Percentiles rank a stretch among this genome's conserved stretches.
phyloP scores from a whole-genome alignment of 495 filamentous ascomycete species.

The Cercophora sp. region DNA sequence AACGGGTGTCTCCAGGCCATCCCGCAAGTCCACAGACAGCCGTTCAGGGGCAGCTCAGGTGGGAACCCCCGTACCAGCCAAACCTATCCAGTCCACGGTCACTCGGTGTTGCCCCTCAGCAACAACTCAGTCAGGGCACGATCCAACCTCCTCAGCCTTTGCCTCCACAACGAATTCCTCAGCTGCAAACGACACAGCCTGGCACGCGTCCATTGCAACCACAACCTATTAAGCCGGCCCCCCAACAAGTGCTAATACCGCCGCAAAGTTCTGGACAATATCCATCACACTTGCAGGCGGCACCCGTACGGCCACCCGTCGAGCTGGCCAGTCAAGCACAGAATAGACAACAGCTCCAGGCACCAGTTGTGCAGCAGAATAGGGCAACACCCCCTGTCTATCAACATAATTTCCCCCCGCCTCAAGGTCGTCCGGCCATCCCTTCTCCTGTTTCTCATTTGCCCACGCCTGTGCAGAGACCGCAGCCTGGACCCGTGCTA shows the following conservation, averaged over 20 bases:
- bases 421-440: slow-evolving; percentile 4
- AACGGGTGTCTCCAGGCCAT: slow-evolving; percentile 10
- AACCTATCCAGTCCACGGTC: slow-evolving; percentile 21
- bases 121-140: slow-evolving; percentile 20
- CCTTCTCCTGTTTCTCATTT: no score
- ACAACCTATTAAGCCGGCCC: slow-evolving; percentile 17
- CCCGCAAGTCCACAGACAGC: slow-evolving; percentile 6
- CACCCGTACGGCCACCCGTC: slow-evolving; percentile 12
- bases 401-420: slow-evolving; percentile 21
- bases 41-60: slow-evolving; percentile 36
- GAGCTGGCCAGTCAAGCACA: slow-evolving; percentile 10
- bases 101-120: slow-evolving; percentile 16
- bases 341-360: slow-evolving; percentile 5
- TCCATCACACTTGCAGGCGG: slow-evolving; percentile 31
- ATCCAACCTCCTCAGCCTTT: slow-evolving; percentile 7
- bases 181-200: slow-evolving; percentile 16
- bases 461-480: slow-evolving; percentile 14
- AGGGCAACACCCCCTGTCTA: slow-evolving; percentile 18
- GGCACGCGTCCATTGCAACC: slow-evolving; percentile 24
- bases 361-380: slow-evolving; percentile 4
- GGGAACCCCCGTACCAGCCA: slow-evolving; percentile 50
- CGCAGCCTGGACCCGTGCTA: slow-evolving; percentile 17
- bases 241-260: slow-evolving; percentile 32
- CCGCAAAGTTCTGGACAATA: slow-evolving; percentile 37
- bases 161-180: slow-evolving; percentile 14